Conservation (phyloP, 2,329 filamentous ascomycete species). For the Fusarium sp. region DNA sequence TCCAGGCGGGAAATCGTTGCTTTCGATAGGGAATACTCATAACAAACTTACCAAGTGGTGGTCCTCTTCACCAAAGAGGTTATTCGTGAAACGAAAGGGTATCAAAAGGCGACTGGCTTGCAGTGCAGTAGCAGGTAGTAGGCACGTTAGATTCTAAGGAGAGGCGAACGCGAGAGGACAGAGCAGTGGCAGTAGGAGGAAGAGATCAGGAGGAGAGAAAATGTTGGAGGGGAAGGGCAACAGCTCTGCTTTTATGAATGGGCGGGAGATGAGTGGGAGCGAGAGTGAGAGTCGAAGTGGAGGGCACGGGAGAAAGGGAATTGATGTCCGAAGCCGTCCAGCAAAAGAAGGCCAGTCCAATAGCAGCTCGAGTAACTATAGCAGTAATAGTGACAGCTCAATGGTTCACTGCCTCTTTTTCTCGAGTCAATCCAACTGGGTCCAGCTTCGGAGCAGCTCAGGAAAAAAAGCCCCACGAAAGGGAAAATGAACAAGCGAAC, state of each 20-base stretch:
- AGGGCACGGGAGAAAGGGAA: conserved; percentile 21
- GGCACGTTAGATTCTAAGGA: conserved; percentile 34
- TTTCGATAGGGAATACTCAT: conserved; percentile 4
- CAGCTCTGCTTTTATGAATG: conserved; percentile 42
- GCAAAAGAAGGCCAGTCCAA: conserved; percentile 11
- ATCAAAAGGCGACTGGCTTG: conserved; percentile 45
- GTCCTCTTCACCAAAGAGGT: conserved; percentile 33
- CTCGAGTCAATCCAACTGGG: conserved; percentile 37
- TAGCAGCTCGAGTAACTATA: conserved; percentile 25
- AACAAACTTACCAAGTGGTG: conserved; percentile 43
- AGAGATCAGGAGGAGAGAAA: conserved; percentile 18
- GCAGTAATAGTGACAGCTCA: conserved; percentile 3
- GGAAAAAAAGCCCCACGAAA: conserved; percentile 34
- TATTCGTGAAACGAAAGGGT: conserved; percentile 34
- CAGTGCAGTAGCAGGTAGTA: conserved; percentile 37
- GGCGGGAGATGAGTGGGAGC: conserved; percentile 1
- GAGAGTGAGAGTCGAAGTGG: conserved; percentile 7
- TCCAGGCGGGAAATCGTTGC: neutral
- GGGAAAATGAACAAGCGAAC: conserved; percentile 26
- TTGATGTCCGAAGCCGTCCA: conserved; percentile 30
- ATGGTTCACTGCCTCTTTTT: conserved; percentile 19
- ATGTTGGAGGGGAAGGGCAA: conserved; percentile 34
- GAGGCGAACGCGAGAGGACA: conserved; percentile 43
- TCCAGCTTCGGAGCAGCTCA: conserved; percentile 30
- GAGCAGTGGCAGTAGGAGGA: conserved; percentile 30